These are phyloP conservation scores for Diplodia scrobiculata DNA, from an alignment of 2,329 filamentous ascomycete genomes.

Conservation along the genomic window DNA sequence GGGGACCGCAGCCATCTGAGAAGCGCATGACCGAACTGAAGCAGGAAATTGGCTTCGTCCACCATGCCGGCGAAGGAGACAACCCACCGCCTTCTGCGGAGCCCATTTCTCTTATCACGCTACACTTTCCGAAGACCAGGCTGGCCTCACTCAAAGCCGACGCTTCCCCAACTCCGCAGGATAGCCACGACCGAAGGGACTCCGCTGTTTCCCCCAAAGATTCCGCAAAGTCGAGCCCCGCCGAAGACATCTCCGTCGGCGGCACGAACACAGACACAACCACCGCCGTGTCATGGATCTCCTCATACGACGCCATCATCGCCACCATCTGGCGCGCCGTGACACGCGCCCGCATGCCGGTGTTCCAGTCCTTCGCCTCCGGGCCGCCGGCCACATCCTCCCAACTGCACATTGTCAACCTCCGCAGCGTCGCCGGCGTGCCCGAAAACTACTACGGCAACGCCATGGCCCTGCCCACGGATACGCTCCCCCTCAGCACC, in stretches of 20 bases:
- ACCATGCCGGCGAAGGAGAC: background rate
- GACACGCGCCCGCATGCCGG: conserved; percentile 33
- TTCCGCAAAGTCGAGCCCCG: conserved; percentile 34
- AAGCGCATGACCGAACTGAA: background rate
- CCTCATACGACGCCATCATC: conserved; percentile 37
- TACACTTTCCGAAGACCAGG: background rate
- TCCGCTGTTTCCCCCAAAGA: conserved; percentile 25
- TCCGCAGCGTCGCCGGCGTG: conserved; percentile 32
- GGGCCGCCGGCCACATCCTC: conserved; percentile 7
- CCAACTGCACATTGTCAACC: conserved; percentile 34
- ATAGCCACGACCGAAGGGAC: background rate
- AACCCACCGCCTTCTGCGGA: background rate
- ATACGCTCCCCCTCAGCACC: conserved; percentile 29
- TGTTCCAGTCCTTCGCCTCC: conserved; percentile 1
- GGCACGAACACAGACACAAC: conserved; percentile 31
- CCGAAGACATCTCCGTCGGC: conserved; percentile 30
- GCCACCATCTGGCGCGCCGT: conserved; percentile 35
- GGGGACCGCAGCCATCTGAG: background rate
- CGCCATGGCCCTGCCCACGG: conserved; percentile 32
- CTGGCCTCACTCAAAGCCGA: conserved; percentile 30
- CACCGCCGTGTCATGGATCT: conserved; percentile 30
- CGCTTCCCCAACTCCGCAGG: conserved; percentile 31
- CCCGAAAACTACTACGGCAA: conserved; percentile 34
- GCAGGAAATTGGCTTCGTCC: background rate
- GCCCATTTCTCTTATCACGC: background rate